Percentiles rank a stretch among this genome's conserved stretches.
phyloP scores from a whole-genome alignment of 768 basidiomycete genomes.

The Kwoniella europaea region DNA sequence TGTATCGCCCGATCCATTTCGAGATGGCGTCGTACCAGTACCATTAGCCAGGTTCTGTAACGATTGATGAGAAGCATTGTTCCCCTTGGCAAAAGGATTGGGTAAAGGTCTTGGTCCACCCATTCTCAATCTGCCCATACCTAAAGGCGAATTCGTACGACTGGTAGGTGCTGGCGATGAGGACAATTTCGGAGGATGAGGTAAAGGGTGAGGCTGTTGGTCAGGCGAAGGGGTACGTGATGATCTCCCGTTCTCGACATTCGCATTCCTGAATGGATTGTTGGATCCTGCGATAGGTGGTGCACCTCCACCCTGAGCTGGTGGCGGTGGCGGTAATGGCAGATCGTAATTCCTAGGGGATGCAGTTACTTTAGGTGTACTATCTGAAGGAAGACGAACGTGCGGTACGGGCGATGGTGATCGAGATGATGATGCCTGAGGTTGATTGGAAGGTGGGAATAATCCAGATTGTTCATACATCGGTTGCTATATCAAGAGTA shows the following conservation, averaged over 20 bases:
- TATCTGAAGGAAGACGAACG: constrained; percentile 18
- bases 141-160: constrained; percentile 37
- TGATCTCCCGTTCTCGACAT: constrained; percentile 38
- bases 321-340: constrained; percentile 20
- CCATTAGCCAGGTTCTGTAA: constrained; percentile 11
- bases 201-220: constrained; percentile 36
- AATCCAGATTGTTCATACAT: constrained; percentile 19
- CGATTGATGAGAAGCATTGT: constrained; percentile 24
- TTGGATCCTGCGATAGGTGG: background rate
- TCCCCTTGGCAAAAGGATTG: constrained; percentile 37
- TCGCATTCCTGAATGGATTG: constrained; percentile 28
- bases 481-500: constrained; percentile 6
- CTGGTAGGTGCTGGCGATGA: constrained; percentile 24
- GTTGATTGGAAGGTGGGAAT: constrained; percentile 54
- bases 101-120: constrained; percentile 44
- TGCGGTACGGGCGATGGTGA: constrained; percentile 51
- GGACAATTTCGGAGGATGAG: constrained; percentile 31
- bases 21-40: constrained; percentile 1
- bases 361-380: constrained; percentile 43
- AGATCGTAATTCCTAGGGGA: constrained; percentile 42
- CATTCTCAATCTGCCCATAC: constrained; percentile 12
- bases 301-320: background rate
- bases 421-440: constrained; percentile 48
- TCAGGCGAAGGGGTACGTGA: constrained; percentile 78
- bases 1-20: constrained; percentile 27